These are phyloP conservation scores for Phaseolus coccineus DNA, from an alignment of 331 rosid species.

Conservation along the genomic window DNA sequence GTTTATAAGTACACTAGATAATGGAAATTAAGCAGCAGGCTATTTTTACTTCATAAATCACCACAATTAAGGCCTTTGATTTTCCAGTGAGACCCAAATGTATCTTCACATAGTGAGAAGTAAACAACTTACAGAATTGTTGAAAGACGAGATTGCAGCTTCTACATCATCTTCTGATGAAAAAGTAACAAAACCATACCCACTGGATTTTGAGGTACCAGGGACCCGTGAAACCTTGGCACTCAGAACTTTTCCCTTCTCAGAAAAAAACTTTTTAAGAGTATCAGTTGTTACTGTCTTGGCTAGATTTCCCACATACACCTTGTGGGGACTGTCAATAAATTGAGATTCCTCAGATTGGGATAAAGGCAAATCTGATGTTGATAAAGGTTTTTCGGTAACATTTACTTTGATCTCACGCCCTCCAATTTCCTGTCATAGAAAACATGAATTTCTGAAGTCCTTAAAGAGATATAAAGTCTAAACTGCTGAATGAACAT, in stretches of 20 bases:
- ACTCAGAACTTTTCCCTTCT: slow-evolving; percentile 78
- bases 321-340: slow-evolving; percentile 88
- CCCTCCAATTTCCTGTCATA: slow-evolving; percentile 78
- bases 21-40: slow-evolving; percentile 3
- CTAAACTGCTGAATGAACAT: not conserved
- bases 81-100: not conserved
- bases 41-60: not conserved
- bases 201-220: slow-evolving; percentile 87
- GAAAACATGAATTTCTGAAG: slow-evolving; percentile 37
- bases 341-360: slow-evolving; percentile 79
- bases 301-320: slow-evolving; percentile 89
- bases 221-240: slow-evolving; percentile 95
- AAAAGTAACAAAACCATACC: slow-evolving; percentile 86
- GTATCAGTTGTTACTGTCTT: slow-evolving; percentile 74
- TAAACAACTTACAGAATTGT: slow-evolving; percentile 77
- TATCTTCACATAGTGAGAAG: not conserved
- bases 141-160: slow-evolving; percentile 77
- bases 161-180: slow-evolving; percentile 91
- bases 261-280: slow-evolving; percentile 75
- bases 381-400: slow-evolving; percentile 80
- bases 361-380: slow-evolving; percentile 52
- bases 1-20: not conserved
- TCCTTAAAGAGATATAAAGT: slow-evolving; percentile 19
- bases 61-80: not conserved
- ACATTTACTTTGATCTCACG: slow-evolving; percentile 82